Evolutionary conservation across 2,329 filamentous ascomycete genomes (phyloP).

Genomic region (Ascochyta fabae): DNA sequence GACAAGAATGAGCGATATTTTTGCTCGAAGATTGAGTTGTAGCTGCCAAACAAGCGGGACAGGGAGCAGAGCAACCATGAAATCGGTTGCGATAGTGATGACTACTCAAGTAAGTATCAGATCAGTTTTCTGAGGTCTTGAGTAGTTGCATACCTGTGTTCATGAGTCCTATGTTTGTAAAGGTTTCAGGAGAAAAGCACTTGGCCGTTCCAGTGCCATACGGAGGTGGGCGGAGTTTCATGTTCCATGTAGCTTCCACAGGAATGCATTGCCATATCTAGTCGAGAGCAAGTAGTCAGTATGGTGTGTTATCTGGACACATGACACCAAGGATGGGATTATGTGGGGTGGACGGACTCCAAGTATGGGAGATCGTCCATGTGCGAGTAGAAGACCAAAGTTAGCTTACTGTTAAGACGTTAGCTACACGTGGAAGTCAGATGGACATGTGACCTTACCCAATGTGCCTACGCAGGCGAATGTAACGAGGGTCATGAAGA

Average conservation of each 20-base stretch:
- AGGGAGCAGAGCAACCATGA: conserved; percentile 52
- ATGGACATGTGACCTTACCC: background rate
- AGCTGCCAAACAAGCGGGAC: conserved; percentile 54
- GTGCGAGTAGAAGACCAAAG: background rate
- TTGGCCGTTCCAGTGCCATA: conserved; percentile 43
- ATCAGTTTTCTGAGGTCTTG: too few species aligned
- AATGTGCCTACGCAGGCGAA: conserved; percentile 55
- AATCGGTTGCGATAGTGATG: conserved; percentile 51
- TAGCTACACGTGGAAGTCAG: background rate
- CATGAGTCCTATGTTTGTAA: conserved; percentile 54
- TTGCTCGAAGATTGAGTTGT: conserved; percentile 53
- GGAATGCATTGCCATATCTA: conserved; percentile 57
- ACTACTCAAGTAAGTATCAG: conserved; percentile 26
- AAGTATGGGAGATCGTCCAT: too few species aligned
- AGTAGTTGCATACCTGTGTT: conserved; percentile 48
- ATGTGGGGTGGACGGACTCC: too few species aligned
- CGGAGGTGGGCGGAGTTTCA: conserved; percentile 39
- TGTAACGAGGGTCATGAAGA: conserved; percentile 53
- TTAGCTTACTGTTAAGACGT: background rate
- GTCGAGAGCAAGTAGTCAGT: too few species aligned
- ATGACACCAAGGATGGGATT: too few species aligned
- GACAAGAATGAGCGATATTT: conserved; percentile 46
- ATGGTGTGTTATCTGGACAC: too few species aligned
- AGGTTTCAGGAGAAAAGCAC: conserved; percentile 53
- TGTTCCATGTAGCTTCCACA: conserved; percentile 55